A percentile compares a stretch with the other conserved stretches of the same genome.
These are phyloP conservation scores for Cercospora janseana DNA, from an alignment of 2,329 filamentous ascomycete genomes.

Conservation along the genomic window DNA sequence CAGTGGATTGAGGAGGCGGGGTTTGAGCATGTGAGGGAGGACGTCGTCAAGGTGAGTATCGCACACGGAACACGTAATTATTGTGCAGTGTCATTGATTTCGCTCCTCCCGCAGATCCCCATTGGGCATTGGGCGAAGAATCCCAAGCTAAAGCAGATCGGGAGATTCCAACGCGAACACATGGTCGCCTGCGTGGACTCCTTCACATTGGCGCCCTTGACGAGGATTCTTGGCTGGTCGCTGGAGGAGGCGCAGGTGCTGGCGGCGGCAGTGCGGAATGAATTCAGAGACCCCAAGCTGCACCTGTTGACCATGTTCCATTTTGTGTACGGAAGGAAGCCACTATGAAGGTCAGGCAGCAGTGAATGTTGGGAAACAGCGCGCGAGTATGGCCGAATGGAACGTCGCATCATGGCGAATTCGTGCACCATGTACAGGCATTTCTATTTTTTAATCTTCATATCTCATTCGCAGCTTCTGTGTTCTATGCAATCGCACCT, in stretches of 20 bases:
- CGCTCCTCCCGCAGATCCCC: constrained; percentile 9
- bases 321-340: constrained; percentile 20
- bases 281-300: constrained; percentile 20
- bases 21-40: constrained; percentile 24
- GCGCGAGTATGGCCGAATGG: no score
- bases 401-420: no score
- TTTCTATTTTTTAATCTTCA: not conserved
- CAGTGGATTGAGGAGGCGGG: constrained; percentile 17
- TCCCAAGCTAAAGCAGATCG: constrained; percentile 22
- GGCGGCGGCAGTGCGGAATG: constrained; percentile 21
- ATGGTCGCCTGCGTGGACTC: constrained; percentile 25
- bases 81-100: not conserved
- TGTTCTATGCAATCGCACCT: constrained; percentile 3
- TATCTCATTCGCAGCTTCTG: constrained; percentile 9
- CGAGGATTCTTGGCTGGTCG: constrained; percentile 41
- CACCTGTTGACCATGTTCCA: constrained; percentile 21
- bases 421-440: no score
- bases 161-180: constrained; percentile 22
- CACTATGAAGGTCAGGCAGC: not conserved
- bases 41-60: constrained; percentile 16
- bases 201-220: constrained; percentile 44
- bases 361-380: not conserved
- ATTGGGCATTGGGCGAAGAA: constrained; percentile 26
- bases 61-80: not conserved
- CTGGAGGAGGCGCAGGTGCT: constrained; percentile 20